phyloP scores from a whole-genome alignment of 306 rosid species.

The Alnus glutinosa region DNA sequence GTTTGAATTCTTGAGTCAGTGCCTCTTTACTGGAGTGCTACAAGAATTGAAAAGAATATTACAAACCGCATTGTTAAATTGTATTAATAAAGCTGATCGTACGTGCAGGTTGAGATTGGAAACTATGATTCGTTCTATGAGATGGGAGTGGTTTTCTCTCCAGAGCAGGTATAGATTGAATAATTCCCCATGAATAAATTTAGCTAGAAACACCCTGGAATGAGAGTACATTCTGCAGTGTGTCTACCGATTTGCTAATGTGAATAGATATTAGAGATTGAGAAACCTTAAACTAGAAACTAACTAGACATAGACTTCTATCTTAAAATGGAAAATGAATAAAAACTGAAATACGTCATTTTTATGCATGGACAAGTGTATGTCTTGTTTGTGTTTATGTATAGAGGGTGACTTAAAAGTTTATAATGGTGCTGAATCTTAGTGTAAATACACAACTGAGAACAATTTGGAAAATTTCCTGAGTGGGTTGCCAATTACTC shows the following conservation, averaged over 20 bases:
- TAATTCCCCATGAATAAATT: slow-evolving; percentile 1
- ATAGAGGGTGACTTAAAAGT: background rate
- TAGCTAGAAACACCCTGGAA: background rate
- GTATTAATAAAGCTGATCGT: slow-evolving; percentile 19
- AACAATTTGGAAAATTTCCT: background rate
- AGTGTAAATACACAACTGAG: background rate
- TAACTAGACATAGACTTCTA: background rate
- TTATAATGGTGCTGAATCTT: background rate
- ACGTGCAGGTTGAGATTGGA: slow-evolving; percentile 85
- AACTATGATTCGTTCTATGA: slow-evolving; percentile 89
- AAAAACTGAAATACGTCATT: background rate
- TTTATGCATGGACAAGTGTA: background rate
- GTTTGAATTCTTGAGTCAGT: background rate
- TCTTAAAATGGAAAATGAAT: background rate
- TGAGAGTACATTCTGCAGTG: background rate
- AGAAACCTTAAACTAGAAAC: background rate
- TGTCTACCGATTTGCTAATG: background rate
- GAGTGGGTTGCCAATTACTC: background rate
- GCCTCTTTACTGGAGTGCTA: slow-evolving; percentile 16
- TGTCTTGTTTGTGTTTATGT: background rate
- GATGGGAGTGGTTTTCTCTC: slow-evolving; percentile 70
- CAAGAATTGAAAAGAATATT: slow-evolving; percentile 4
- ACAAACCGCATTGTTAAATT: slow-evolving; percentile 1
- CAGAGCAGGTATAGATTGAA: slow-evolving; percentile 61
- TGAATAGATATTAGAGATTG: background rate